Conservation (phyloP, 192 early-diverging fungal species). For the Rhizoclosmatium globosum region DNA sequence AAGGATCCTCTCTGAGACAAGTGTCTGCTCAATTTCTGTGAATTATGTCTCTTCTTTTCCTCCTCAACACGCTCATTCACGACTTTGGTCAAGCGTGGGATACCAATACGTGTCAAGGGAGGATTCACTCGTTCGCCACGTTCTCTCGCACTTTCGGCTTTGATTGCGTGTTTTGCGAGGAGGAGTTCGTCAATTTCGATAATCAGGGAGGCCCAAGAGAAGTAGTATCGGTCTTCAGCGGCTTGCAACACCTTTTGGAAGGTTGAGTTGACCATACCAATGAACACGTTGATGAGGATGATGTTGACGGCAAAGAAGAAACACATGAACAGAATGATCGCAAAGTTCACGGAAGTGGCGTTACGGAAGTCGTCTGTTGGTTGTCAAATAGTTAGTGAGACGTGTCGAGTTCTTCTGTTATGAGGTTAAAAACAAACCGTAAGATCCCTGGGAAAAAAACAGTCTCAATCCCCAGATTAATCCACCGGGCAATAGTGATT, state of each 20-base stretch:
- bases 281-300: slow-evolving; percentile 40
- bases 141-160: neutral
- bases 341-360: neutral
- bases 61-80: too few species aligned
- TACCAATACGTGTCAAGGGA: slow-evolving; percentile 37
- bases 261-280: slow-evolving; percentile 33
- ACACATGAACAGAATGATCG: slow-evolving; percentile 23
- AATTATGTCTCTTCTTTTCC: neutral
- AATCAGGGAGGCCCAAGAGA: slow-evolving; percentile 26
- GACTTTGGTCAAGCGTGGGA: slow-evolving; percentile 5
- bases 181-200: slow-evolving; percentile 38
- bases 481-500: slow-evolving; percentile 7
- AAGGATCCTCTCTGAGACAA: neutral
- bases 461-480: slow-evolving; percentile 25
- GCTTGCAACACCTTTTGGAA: slow-evolving; percentile 22
- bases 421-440: slow-evolving; percentile 14
- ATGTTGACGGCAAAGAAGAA: slow-evolving; percentile 29
- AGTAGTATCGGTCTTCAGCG: slow-evolving; percentile 11
- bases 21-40: neutral
- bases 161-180: slow-evolving; percentile 1
- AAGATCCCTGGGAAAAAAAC: slow-evolving; percentile 29
- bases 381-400: neutral
- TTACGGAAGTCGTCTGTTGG: slow-evolving; percentile 24
- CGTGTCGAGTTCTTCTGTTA: neutral
- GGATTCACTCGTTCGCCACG: neutral